phyloP scores from a whole-genome alignment of 192 early-diverging fungal genomes.

The Backusella australiensis region DNA sequence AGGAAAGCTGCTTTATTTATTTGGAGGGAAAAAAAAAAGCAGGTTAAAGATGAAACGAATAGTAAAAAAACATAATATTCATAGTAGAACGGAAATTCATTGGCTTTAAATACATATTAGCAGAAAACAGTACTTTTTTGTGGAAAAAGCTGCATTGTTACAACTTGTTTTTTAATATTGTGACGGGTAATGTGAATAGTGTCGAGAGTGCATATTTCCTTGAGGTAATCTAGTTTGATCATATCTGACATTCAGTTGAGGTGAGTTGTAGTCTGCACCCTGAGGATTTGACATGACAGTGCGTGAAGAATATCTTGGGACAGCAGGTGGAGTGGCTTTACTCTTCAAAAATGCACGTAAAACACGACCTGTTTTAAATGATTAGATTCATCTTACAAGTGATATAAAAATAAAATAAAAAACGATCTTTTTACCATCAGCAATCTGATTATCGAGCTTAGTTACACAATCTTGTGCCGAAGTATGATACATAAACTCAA shows the following conservation, averaged over 20 bases:
- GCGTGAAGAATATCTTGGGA: constrained; percentile 1
- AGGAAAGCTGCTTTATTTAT: too few species aligned
- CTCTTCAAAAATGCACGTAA: constrained; percentile 1
- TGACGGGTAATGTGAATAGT: not conserved
- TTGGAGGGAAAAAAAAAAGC: too few species aligned
- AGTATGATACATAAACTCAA: constrained; percentile 38
- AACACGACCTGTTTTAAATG: not conserved
- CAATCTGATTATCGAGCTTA: constrained; percentile 40
- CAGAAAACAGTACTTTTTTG: too few species aligned
- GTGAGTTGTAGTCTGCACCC: not conserved
- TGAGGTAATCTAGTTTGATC: not conserved
- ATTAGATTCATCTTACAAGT: not conserved
- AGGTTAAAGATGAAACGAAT: too few species aligned
- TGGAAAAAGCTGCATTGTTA: too few species aligned
- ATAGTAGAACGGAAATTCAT: too few species aligned
- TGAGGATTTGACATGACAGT: not conserved
- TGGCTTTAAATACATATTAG: too few species aligned
- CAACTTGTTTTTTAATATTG: not conserved
- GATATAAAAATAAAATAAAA: not conserved
- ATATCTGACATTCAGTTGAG: not conserved
- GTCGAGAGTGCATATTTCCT: constrained; percentile 1
- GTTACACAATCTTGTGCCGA: constrained; percentile 38
- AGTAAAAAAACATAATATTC: too few species aligned
- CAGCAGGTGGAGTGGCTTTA: not conserved
- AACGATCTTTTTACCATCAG: constrained; percentile 34